Percentiles rank a stretch among this genome's conserved stretches.
Evolutionary conservation across 352 stramenopile species (phyloP).

Genomic region (Phytophthora tentaculata): DNA sequence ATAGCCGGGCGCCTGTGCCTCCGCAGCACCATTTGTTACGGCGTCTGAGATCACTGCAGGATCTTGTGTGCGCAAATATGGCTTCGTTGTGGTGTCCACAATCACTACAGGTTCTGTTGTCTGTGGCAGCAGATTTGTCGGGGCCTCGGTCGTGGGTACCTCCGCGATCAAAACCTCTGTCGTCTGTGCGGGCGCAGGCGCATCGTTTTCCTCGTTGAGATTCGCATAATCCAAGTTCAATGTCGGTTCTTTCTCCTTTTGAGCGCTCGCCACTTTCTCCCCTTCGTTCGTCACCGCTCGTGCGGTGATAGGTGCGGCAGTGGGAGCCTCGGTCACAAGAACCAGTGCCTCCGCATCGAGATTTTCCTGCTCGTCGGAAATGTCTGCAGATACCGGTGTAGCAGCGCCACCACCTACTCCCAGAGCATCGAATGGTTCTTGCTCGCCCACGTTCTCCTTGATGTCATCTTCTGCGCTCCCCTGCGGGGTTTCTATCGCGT

Average conservation of each 20-base stretch:
- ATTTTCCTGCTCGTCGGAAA: not conserved
- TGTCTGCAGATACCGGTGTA: not conserved
- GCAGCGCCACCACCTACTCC: not conserved
- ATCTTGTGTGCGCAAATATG: constrained; percentile 41
- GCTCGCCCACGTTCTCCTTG: constrained; percentile 8
- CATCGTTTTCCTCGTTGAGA: constrained; percentile 12
- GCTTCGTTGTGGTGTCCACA: constrained; percentile 32
- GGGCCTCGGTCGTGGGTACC: not conserved
- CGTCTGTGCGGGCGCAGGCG: not conserved
- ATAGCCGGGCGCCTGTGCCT: constrained; percentile 20
- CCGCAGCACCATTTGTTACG: constrained; percentile 18
- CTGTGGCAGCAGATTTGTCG: not conserved
- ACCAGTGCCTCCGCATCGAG: constrained; percentile 12
- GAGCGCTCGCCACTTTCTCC: not conserved
- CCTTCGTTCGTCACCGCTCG: not conserved
- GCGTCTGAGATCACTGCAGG: constrained; percentile 27
- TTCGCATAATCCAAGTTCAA: constrained; percentile 9
- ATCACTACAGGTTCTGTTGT: constrained; percentile 12
- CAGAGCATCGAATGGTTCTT: constrained; percentile 8
- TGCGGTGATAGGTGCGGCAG: not conserved
- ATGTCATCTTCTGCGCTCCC: constrained; percentile 7
- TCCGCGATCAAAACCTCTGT: constrained; percentile 5
- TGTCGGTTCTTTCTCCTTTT: constrained; percentile 3
- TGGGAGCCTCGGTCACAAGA: constrained; percentile 3
- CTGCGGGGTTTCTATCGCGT: not conserved